Evolutionary conservation across 2,329 filamentous ascomycete species (phyloP), one percentile per base, ranked within the genome.

Genomic region (Cytospora piceicola): DNA sequence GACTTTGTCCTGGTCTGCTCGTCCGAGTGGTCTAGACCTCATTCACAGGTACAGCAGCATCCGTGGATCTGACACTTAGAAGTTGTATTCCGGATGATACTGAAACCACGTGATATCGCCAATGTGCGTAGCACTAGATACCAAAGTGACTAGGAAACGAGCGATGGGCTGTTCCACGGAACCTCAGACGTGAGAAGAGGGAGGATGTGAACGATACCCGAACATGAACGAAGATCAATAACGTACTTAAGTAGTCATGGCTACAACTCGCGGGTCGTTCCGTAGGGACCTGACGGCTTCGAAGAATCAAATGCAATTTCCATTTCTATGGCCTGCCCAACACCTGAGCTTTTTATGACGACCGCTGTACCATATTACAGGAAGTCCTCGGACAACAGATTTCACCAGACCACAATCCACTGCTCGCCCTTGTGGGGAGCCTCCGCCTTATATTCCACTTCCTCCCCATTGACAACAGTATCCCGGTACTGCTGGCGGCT

Each of bases 401-500:
- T 20, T 42, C 11, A 46, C 20, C 36, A 58, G 22, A 58, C 56
- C 22, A 46, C 22, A 29, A 57, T 57, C 73, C 82, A 82, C 74
- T 82, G 81, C 78, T 91, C 90, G 80, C 91, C 89, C 82, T 94
- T 91, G 72, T 80, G 82, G 80, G 88, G 88, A 71, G 84, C 85
- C 82, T 96, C 94, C 85, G 95, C 92, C 75, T 90, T 91, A 54
- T 42, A 27, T 14, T 29, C 53, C 15, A 49, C 32, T 27, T 24
- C 30, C 54, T 58, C 52, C 39, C 39, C 27, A n/a, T 22, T 17
- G n/a, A 34, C 2, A 24, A n/a, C 30, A 57, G 30, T 15, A 22
- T 20, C 7, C 88, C 98, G 95, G 90, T 98, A 98, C 83, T 99
- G 95, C 89, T 98, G 95, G 87, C 4, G 24, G n/a, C 46, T 49